phyloP scores from a whole-genome alignment of 2,329 filamentous ascomycete genomes.

The Ophiostoma ulmi region DNA sequence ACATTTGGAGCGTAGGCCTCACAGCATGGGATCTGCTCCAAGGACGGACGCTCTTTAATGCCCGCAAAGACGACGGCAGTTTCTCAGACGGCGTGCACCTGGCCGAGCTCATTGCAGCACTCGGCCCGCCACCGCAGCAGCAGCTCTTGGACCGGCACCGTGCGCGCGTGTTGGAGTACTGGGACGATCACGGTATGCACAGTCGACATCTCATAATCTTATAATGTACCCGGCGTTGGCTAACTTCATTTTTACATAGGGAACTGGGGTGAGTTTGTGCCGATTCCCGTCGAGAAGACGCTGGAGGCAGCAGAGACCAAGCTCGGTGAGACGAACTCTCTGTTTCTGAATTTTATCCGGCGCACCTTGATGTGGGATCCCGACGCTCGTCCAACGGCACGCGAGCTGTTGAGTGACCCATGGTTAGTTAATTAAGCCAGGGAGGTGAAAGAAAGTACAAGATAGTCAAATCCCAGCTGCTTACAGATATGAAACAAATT shows the following conservation, averaged over 20 bases:
- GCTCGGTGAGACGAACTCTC: not conserved
- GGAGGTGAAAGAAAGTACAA: no score
- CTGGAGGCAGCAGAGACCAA: not conserved
- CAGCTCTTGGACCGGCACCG: not conserved
- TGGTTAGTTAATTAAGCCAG: not conserved
- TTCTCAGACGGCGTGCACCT: slow-evolving; percentile 4
- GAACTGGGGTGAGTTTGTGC: not conserved
- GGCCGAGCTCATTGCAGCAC: not conserved
- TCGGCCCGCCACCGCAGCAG: slow-evolving; percentile 5
- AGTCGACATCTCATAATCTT: no score
- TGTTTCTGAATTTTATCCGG: not conserved
- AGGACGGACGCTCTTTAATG: not conserved
- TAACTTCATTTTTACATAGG: not conserved
- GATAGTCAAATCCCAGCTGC: no score
- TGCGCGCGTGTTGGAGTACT: not conserved
- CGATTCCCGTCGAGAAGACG: not conserved
- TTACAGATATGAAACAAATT: no score
- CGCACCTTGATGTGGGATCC: slow-evolving; percentile 1
- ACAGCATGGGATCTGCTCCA: not conserved
- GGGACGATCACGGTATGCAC: not conserved
- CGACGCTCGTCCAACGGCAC: not conserved
- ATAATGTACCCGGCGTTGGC: not conserved
- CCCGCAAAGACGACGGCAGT: not conserved
- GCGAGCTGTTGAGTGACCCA: not conserved
- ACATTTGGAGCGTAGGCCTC: slow-evolving; percentile 13